Base-by-base conservation (phyloP, 768 basidiomycete genomes). In the Exidia glandulosa region DNA sequence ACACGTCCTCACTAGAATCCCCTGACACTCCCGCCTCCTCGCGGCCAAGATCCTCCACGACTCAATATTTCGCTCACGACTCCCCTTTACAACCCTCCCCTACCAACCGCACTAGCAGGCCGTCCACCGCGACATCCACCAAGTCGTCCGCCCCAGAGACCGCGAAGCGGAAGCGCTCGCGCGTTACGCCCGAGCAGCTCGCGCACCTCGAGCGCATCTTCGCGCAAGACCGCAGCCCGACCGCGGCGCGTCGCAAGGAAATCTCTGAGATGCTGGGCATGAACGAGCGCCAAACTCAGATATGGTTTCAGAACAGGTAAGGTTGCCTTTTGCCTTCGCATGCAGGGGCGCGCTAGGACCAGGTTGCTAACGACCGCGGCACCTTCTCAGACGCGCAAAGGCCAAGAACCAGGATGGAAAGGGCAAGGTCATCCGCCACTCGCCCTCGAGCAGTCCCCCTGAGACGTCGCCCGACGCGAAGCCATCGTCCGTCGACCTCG, bases 241-340 rank as follows among this genome's bases (percentile, higher is more conserved):
- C 86, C 2, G 84, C 86, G 2, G 78, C 79, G 12, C 79, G 83
- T 56, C 77, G 90, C 47, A 81, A 82, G 58, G 88, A 90, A 65
- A 88, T 92, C 57, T 83, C 86, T 60, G 80, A 84, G 29, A 70
- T 81, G 59, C 76, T 92, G 3, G 87, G 87, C 16, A 90, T 92
- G 86, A 81, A 87, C 57, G 90, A 91, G 72, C 83, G 88, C 36
- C 90, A 91, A 75, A 90, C 87, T 0, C 90, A 91, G 71, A 87
- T 92, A 54, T 91, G 90, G 90, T 92, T 90, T 66, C 89, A 92
- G 69, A 91, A 92, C 68, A 77, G 89, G 89, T 86, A 63, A 60
- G 75, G 63, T 25, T 30, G n/a, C n/a, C n/a, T n/a, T n/a, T n/a
- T n/a, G n/a, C 12, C 19, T 7, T 19, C 45, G 55, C 63, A 31